A percentile compares a stretch with the other conserved stretches of the same genome.
Evolutionary conservation across 2,329 filamentous ascomycete species (phyloP).

Genomic region (Chaetomiaceae sp.): DNA sequence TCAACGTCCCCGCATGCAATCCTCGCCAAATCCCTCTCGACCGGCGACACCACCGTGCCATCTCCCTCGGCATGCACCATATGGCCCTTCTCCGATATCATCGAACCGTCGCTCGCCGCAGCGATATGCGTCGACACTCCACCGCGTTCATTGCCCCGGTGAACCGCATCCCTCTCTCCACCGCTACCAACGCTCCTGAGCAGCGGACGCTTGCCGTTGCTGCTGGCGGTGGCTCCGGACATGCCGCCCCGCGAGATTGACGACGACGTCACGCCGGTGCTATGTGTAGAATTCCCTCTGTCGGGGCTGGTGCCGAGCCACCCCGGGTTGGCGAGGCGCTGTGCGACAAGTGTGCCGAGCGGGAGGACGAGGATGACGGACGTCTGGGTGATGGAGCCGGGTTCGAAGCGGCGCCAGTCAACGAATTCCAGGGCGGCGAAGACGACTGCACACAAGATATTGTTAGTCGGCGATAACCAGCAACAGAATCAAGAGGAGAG

Average conservation of each 20-base stretch:
- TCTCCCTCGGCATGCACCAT: constrained; percentile 9
- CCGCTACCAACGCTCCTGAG: constrained; percentile 3
- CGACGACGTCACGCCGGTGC: not conserved
- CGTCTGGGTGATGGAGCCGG: constrained; percentile 46
- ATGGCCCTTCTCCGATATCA: not conserved
- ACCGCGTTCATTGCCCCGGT: not conserved
- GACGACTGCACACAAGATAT: constrained; percentile 37
- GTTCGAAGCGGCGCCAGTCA: constrained; percentile 42
- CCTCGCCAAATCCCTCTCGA: not conserved
- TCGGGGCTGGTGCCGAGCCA: constrained; percentile 24
- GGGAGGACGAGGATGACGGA: constrained; percentile 50
- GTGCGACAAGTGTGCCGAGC: constrained; percentile 49
- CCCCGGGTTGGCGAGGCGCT: constrained; percentile 37
- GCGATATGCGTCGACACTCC: constrained; percentile 9
- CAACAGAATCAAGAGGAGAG: not conserved
- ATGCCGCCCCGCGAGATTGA: not conserved
- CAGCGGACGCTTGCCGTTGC: constrained; percentile 9
- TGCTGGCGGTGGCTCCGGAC: not conserved
- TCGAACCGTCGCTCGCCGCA: not conserved
- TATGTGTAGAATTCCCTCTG: no score
- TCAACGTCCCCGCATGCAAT: constrained; percentile 16
- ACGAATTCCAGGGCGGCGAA: constrained; percentile 47
- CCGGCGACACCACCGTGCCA: not conserved
- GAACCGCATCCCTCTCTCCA: not conserved
- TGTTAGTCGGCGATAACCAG: not conserved